Percentiles rank a stretch among this genome's conserved stretches.
These are phyloP conservation scores for Colletotrichum australisinense DNA, from an alignment of 2,329 filamentous ascomycete species.

Conservation along the genomic window DNA sequence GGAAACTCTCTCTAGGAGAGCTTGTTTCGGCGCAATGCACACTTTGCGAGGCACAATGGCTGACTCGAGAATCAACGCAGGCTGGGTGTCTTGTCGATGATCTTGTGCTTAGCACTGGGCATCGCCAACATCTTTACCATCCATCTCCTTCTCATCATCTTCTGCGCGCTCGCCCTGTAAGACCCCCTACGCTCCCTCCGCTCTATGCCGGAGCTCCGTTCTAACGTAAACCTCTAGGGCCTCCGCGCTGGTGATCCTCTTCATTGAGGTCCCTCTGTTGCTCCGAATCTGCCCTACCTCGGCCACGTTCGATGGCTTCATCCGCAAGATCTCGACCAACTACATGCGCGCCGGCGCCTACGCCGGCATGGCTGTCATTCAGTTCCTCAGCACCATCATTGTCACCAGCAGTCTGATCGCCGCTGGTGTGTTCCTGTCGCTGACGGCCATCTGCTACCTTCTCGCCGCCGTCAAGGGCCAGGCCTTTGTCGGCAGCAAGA, in stretches of 20 bases:
- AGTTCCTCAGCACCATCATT: constrained; percentile 83
- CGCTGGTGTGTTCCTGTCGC: constrained; percentile 81
- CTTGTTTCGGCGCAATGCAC: neutral
- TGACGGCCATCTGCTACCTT: constrained; percentile 84
- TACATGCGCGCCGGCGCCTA: constrained; percentile 96
- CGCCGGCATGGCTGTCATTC: constrained; percentile 79
- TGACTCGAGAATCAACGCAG: constrained; percentile 52
- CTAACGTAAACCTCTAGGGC: constrained; percentile 58
- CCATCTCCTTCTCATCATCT: constrained; percentile 59
- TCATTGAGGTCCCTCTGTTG: constrained; percentile 92
- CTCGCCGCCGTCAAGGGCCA: constrained; percentile 85
- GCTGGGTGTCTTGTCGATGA: constrained; percentile 77
- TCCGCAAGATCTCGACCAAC: constrained; percentile 94
- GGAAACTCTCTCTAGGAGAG: neutral
- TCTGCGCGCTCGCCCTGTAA: constrained; percentile 66
- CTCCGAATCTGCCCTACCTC: constrained; percentile 98
- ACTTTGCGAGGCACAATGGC: constrained; percentile 28
- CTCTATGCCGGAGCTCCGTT: neutral
- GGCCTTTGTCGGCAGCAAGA: constrained; percentile 93
- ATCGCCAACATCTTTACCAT: constrained; percentile 75
- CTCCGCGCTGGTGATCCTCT: constrained; percentile 80
- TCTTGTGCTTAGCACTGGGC: constrained; percentile 76
- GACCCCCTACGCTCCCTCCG: constrained; percentile 39
- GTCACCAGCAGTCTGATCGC: constrained; percentile 81
- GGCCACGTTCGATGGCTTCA: constrained; percentile 84